A percentile compares a stretch with the other conserved stretches of the same genome.
Conservation (phyloP, 129 eudicot genomes). For the Artemisia annua region DNA sequence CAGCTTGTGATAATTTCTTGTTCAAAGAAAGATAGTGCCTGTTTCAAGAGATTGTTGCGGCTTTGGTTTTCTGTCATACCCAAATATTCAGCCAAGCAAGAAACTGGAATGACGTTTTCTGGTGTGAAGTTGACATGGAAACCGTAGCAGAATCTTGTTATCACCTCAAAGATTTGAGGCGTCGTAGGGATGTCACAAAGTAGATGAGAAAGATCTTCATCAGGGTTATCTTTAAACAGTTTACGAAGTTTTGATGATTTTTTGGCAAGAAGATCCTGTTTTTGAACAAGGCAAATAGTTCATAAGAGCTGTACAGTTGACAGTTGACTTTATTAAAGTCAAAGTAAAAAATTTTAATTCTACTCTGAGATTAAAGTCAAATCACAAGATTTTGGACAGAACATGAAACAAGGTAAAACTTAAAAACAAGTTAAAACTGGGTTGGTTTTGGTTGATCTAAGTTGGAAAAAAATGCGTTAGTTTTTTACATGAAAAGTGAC, state of each 20-base stretch:
- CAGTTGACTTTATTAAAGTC: neutral
- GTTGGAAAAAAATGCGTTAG: neutral
- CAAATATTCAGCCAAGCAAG: conserved; percentile 47
- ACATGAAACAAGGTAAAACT: neutral
- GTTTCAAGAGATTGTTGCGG: conserved; percentile 39
- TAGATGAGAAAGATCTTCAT: conserved; percentile 40
- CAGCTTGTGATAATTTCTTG: conserved; percentile 44
- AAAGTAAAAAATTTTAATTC: too few relatives aligned
- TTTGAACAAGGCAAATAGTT: too few relatives aligned
- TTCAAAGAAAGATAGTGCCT: conserved; percentile 39
- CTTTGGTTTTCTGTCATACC: conserved; percentile 57
- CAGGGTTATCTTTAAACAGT: conserved; percentile 36
- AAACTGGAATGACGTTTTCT: conserved; percentile 44
- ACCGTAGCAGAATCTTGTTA: conserved; percentile 60
- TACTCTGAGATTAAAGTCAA: neutral
- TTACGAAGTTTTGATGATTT: conserved; percentile 43
- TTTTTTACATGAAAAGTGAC: neutral
- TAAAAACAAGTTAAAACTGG: neutral
- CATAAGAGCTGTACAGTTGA: too few relatives aligned
- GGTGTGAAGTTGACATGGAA: conserved; percentile 37
- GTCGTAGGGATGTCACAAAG: conserved; percentile 38
- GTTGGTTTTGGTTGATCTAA: neutral
- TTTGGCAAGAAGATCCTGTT: conserved; percentile 47
- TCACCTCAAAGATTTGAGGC: conserved; percentile 46
- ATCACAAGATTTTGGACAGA: neutral